Conservation (phyloP, 2,329 filamentous ascomycete species). For the Clarireedia monteithiana region DNA sequence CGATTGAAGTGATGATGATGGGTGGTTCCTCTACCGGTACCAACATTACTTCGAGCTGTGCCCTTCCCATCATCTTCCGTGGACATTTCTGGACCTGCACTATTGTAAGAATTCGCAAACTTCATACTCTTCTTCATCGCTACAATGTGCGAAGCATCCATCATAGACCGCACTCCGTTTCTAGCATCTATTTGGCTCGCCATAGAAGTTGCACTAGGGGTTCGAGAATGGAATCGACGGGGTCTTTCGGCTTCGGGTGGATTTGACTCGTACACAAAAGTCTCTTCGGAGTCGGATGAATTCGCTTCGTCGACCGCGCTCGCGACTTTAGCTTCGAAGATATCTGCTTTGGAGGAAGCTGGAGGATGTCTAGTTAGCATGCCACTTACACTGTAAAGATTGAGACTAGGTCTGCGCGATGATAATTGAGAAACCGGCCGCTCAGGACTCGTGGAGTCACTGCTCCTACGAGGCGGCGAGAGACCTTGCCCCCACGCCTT, state of each 20-base stretch:
- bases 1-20: slow-evolving; percentile 77
- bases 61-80: slow-evolving; percentile 62
- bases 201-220: slow-evolving; percentile 86
- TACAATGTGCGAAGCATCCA: slow-evolving; percentile 55
- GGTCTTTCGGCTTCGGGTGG: slow-evolving; percentile 61
- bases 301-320: slow-evolving; percentile 93
- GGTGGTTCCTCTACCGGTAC: slow-evolving; percentile 56
- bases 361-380: slow-evolving; percentile 39
- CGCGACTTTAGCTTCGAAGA: slow-evolving; percentile 95
- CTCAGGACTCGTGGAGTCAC: slow-evolving; percentile 21
- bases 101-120: slow-evolving; percentile 71
- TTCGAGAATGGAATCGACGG: slow-evolving; percentile 79
- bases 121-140: slow-evolving; percentile 91
- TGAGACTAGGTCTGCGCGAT: slow-evolving; percentile 33
- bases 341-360: slow-evolving; percentile 92
- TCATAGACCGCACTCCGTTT: slow-evolving; percentile 44
- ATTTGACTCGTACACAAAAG: slow-evolving; percentile 98
- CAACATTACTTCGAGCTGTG: slow-evolving; percentile 50
- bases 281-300: slow-evolving; percentile 95
- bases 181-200: slow-evolving; percentile 57
- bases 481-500: slow-evolving; percentile 24
- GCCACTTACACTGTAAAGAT: slow-evolving; percentile 33
- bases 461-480: slow-evolving; percentile 17
- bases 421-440: slow-evolving; percentile 21
- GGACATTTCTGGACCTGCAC: slow-evolving; percentile 39